Base-by-base conservation (phyloP, 495 filamentous ascomycete genomes). In the Neurospora tetraspora region DNA sequence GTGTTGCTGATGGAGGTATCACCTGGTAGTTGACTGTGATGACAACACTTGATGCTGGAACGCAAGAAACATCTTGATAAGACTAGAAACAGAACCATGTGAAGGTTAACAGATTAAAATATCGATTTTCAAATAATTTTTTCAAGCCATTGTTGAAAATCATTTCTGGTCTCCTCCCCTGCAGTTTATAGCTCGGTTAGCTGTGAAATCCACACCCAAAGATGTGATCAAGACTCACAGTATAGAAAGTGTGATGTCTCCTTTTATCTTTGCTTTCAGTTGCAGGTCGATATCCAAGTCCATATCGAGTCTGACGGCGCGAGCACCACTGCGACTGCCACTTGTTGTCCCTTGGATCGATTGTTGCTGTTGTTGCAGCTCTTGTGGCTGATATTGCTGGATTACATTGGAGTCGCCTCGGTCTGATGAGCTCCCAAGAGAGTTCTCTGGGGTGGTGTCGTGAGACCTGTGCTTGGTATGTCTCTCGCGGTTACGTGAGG, bases 221-320 rank as follows among this genome's bases (percentile, higher is more conserved):
- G 6, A 65, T 7, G 12, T 7, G 27, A 34, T 10, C 14, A 4
- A 16, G 14, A 72, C 77, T 74, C 72, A 75, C 76, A 78, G 70
- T 18, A 78, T 76, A 5, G 77, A 69, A 16, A 78, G 69, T 12
- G 76, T 78, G 38, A 80, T 34, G 40, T 74, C 69, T 16, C 78
- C 78, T 59, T 78, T 73, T 9, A 80, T 78, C 36, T 77, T 80
- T 3, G 75, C 77, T 47, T 76, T 75, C 37, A 80, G 72, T n/a
- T 74, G 72, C n/a, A 80, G 36, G 16, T 80, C 74, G n/a, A 80
- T 23, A n/a, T 80, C 78, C 38, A 78, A 20, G 68, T 80, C 47
- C 76, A 80, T 78, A 39, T 78, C 77, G 7, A 80, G 68, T 65
- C 78, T 73, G 31, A 80, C 71, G 1, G 78, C 78, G 11, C 71